Conservation (phyloP, 208 protist genomes). For the Trypanosoma lewisi region DNA sequence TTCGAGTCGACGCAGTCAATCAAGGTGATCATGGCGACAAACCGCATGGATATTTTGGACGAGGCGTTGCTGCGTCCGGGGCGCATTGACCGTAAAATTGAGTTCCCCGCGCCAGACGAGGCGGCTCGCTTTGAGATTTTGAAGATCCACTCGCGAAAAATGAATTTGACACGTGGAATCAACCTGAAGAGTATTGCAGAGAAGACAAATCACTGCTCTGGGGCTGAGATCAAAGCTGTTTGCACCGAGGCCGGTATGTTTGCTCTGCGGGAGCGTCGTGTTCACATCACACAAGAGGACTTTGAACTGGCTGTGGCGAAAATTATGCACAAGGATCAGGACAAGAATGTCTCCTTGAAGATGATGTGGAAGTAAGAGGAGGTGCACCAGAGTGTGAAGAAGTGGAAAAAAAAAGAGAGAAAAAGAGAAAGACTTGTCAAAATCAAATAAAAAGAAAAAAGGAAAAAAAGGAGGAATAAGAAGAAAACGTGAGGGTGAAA, state of each 20-base stretch:
- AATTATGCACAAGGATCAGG: slow-evolving; percentile 98
- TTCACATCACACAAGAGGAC: slow-evolving; percentile 99
- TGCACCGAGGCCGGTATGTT: slow-evolving; percentile 99
- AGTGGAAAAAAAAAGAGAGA: slow-evolving; percentile 14
- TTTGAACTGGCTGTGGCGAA: slow-evolving; percentile 99
- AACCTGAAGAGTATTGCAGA: slow-evolving; percentile 98
- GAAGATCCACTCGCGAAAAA: slow-evolving; percentile 99
- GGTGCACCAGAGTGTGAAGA: slow-evolving; percentile 12
- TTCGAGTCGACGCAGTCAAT: slow-evolving; percentile 99
- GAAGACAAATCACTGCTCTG: slow-evolving; percentile 96
- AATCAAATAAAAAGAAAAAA: not conserved
- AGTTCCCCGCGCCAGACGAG: slow-evolving; percentile 97
- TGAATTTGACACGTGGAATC: slow-evolving; percentile 99
- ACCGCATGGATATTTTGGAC: slow-evolving; percentile 99
- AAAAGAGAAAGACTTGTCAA: not conserved
- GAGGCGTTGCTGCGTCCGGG: slow-evolving; percentile 98
- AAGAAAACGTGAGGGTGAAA: not conserved
- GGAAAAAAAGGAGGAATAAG: not conserved
- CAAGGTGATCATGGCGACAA: slow-evolving; percentile 99
- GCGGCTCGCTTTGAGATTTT: slow-evolving; percentile 96
- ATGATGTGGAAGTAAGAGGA: slow-evolving; percentile 95
- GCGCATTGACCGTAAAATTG: slow-evolving; percentile 99
- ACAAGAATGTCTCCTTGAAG: slow-evolving; percentile 97
- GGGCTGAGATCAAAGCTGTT: slow-evolving; percentile 98
- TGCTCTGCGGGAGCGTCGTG: slow-evolving; percentile 98